Conservation (phyloP, 164 flowering plant genomes). For the Vitis rupestris region DNA sequence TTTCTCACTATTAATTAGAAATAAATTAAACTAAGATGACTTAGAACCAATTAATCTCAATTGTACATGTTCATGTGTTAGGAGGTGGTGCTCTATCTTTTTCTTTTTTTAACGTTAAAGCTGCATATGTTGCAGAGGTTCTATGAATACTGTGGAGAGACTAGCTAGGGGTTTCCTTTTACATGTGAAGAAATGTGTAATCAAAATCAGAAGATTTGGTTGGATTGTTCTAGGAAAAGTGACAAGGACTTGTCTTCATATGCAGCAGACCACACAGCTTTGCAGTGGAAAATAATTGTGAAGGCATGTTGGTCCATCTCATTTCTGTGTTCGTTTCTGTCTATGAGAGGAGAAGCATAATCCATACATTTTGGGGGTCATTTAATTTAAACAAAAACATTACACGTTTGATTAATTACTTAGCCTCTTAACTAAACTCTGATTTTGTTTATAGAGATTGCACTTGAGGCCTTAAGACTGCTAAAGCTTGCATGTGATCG, state of each 20-base stretch:
- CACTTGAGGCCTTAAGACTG: no score
- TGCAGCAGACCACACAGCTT: conserved; percentile 7
- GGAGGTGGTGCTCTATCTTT: no score
- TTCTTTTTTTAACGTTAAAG: no score
- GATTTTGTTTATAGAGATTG: no score
- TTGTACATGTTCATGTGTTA: no score
- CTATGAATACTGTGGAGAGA: not conserved
- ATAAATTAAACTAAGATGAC: no score
- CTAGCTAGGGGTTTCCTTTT: conserved; percentile 4
- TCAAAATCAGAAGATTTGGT: conserved; percentile 7
- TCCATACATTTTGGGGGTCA: not conserved
- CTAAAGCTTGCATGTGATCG: no score
- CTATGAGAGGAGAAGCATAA: not conserved
- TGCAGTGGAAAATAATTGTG: conserved; percentile 2
- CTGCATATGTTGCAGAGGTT: not conserved
- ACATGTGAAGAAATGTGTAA: conserved; percentile 1
- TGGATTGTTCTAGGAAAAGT: conserved; percentile 16
- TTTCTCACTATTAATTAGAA: no score
- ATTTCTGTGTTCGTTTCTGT: not conserved
- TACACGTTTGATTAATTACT: no score
- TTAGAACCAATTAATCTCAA: no score
- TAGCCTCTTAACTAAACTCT: no score
- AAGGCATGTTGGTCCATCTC: conserved; percentile 1
- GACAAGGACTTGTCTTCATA: conserved; percentile 14
- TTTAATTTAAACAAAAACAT: no score